phyloP scores from a whole-genome alignment of 2,329 filamentous ascomycete genomes.

The Colletotrichum sp. region DNA sequence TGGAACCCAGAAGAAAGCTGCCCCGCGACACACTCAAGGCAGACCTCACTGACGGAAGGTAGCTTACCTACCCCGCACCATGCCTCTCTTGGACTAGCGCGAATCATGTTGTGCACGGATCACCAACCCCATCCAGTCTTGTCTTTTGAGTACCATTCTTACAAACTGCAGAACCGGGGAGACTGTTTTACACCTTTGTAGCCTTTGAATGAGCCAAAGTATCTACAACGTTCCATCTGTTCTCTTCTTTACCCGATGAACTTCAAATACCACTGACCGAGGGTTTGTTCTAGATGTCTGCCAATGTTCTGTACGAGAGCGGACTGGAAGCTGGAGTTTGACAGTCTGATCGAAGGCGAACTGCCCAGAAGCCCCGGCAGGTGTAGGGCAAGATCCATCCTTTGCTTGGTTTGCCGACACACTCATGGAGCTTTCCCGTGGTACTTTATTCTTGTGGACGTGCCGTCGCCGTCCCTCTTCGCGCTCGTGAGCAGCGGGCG shows the following conservation, averaged over 20 bases:
- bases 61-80: constrained; percentile 19
- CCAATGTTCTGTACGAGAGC: background rate
- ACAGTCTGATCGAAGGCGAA: background rate
- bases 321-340: background rate
- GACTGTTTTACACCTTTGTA: background rate
- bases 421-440: background rate
- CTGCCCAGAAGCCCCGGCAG: too few species aligned
- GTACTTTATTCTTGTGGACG: background rate
- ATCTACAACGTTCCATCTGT: background rate
- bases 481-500: background rate
- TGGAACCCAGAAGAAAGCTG: constrained; percentile 15
- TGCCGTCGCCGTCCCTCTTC: background rate
- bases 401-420: too few species aligned
- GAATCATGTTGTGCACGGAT: background rate
- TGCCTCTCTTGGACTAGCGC: constrained; percentile 13
- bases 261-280: background rate
- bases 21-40: constrained; percentile 1
- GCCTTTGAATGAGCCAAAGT: background rate
- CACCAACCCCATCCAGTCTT: background rate
- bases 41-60: constrained; percentile 2
- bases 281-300: background rate
- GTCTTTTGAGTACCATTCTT: background rate
- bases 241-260: background rate
- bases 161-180: background rate
- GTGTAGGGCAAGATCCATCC: too few species aligned